A percentile compares a stretch with the other conserved stretches of the same genome.
Evolutionary conservation across 2,329 filamentous ascomycete species (phyloP).

Genomic region (Nothomitra cinnamomea): DNA sequence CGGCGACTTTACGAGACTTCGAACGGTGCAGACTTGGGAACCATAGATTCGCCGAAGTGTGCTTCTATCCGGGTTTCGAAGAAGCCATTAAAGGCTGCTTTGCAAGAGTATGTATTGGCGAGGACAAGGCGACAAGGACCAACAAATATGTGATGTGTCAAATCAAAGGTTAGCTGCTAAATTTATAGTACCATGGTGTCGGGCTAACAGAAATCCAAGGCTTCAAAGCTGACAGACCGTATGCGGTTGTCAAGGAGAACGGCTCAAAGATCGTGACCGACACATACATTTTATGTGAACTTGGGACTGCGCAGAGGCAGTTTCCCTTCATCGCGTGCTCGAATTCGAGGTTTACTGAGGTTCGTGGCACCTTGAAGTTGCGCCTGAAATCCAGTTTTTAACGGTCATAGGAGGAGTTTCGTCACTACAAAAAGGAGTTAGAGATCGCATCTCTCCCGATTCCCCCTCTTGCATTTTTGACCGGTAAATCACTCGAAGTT

Average conservation of each 20-base stretch:
- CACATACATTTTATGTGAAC: conserved; percentile 64
- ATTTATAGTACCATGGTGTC: neutral
- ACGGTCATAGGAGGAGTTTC: conserved; percentile 48
- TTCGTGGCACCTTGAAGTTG: conserved; percentile 22
- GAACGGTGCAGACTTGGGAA: conserved; percentile 72
- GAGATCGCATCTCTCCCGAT: conserved; percentile 53
- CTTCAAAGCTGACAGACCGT: conserved; percentile 63
- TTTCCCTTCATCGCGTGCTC: conserved; percentile 89
- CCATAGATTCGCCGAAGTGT: conserved; percentile 74
- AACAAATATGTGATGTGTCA: conserved; percentile 76
- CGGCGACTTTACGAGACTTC: conserved; percentile 61
- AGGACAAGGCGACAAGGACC: conserved; percentile 52
- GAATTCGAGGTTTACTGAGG: conserved; percentile 69
- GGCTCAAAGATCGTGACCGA: conserved; percentile 69
- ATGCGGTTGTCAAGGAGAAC: conserved; percentile 58
- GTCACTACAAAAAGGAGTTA: conserved; percentile 62
- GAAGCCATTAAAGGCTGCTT: conserved; percentile 68
- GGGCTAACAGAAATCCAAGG: conserved; percentile 22
- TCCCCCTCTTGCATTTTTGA: conserved; percentile 53
- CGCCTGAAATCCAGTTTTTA: neutral
- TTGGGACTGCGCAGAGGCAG: conserved; percentile 67
- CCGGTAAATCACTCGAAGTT: conserved; percentile 63
- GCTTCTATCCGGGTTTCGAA: conserved; percentile 85
- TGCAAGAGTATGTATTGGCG: conserved; percentile 66
- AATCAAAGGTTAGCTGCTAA: conserved; percentile 52